Evolutionary conservation across 805 yeast genomes (phyloP).

Genomic region (Yarrowia sp.): DNA sequence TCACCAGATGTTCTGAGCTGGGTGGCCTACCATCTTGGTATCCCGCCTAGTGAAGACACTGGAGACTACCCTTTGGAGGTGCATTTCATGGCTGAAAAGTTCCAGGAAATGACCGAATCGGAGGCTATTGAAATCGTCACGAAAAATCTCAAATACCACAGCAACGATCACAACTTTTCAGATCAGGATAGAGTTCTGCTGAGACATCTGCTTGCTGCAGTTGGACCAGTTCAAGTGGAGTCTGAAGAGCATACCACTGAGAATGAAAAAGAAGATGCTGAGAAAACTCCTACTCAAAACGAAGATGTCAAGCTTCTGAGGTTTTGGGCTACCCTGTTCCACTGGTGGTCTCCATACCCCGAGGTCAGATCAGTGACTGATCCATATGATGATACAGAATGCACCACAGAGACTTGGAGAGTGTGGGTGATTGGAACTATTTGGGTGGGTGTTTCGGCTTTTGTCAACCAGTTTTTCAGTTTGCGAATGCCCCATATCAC

Average conservation of each 20-base stretch:
- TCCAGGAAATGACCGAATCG: slow-evolving; percentile 39
- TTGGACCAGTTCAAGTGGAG: not conserved
- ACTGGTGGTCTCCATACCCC: slow-evolving; percentile 52
- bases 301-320: not conserved
- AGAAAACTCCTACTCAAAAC: not conserved
- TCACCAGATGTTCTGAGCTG: slow-evolving; percentile 8
- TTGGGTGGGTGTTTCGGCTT: slow-evolving; percentile 33
- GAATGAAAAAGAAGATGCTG: not conserved
- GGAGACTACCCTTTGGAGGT: slow-evolving; percentile 29
- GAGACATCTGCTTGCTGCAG: not conserved
- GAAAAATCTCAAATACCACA: slow-evolving; percentile 45
- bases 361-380: slow-evolving; percentile 65
- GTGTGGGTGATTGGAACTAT: slow-evolving; percentile 42
- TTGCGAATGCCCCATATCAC: slow-evolving; percentile 52
- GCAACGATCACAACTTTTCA: slow-evolving; percentile 51
- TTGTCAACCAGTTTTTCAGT: slow-evolving; percentile 45
- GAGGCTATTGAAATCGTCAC: slow-evolving; percentile 46
- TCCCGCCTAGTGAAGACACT: slow-evolving; percentile 22
- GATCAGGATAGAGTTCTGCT: slow-evolving; percentile 35
- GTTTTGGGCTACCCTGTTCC: slow-evolving; percentile 7
- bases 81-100: slow-evolving; percentile 46
- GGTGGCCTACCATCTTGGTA: slow-evolving; percentile 3
- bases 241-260: not conserved
- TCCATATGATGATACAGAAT: slow-evolving; percentile 48
- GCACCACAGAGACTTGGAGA: slow-evolving; percentile 50